Percentiles rank a stretch among this genome's conserved stretches.
These are phyloP conservation scores for Berberis vulgaris DNA, from an alignment of 164 flowering plant species.

Conservation along the genomic window DNA sequence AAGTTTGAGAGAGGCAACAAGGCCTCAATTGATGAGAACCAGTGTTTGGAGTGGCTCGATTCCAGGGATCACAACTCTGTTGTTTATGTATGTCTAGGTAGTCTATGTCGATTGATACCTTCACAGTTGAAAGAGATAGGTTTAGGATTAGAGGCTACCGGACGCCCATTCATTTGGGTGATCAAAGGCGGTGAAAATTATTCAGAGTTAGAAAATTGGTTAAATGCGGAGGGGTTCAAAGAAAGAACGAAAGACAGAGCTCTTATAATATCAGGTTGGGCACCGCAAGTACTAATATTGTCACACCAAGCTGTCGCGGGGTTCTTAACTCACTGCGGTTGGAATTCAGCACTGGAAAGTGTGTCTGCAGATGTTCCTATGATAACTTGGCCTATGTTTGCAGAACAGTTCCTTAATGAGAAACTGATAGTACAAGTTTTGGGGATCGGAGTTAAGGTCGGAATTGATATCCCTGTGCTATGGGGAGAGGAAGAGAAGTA, in stretches of 20 bases:
- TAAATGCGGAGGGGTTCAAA: neutral
- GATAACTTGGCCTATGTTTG: conserved; percentile 57
- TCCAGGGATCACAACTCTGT: conserved; percentile 29
- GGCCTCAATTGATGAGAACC: conserved; percentile 12
- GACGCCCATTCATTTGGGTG: conserved; percentile 37
- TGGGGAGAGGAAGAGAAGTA: conserved; percentile 6
- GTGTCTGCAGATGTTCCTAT: conserved; percentile 39
- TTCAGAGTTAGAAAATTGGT: conserved; percentile 3
- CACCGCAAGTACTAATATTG: conserved; percentile 33
- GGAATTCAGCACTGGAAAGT: conserved; percentile 63
- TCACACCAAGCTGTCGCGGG: conserved; percentile 35
- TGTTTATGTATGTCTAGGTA: conserved; percentile 42
- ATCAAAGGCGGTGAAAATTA: conserved; percentile 6
- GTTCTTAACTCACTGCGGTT: conserved; percentile 44
- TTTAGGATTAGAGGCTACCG: conserved; percentile 32
- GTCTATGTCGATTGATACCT: conserved; percentile 20
- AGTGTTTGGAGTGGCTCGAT: conserved; percentile 33
- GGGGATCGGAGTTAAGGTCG: conserved; percentile 32
- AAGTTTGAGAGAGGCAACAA: conserved; percentile 31
- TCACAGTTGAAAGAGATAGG: conserved; percentile 38
- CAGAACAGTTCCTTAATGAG: conserved; percentile 55
- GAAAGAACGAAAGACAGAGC: conserved; percentile 31
- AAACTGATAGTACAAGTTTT: conserved; percentile 33
- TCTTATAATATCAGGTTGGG: conserved; percentile 38
- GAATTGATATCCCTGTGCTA: conserved; percentile 20